phyloP scores from a whole-genome alignment of 768 basidiomycete genomes.

The Termitomyces eurrhizus region DNA sequence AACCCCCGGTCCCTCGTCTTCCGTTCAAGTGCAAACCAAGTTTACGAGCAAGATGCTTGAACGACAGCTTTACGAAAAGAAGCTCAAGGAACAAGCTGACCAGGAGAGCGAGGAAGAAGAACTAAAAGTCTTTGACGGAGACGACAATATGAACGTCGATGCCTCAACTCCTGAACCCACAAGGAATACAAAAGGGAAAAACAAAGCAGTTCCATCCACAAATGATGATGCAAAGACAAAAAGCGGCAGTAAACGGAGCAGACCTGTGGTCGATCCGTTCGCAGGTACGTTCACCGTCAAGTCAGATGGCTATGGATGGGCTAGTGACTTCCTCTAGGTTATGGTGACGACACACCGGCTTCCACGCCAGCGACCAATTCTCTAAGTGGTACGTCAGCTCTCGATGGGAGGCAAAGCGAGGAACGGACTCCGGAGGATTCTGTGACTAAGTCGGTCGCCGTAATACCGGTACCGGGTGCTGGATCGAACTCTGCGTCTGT shows the following conservation, averaged over 20 bases:
- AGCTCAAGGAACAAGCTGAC: constrained; percentile 48
- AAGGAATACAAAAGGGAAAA: constrained; percentile 36
- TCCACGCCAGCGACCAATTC: background rate
- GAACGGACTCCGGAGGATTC: constrained; percentile 10
- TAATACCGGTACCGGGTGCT: constrained; percentile 8
- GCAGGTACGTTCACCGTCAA: constrained; percentile 39
- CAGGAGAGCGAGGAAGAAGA: constrained; percentile 38
- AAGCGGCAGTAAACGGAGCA: constrained; percentile 39
- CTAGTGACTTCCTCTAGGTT: constrained; percentile 23
- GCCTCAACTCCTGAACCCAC: constrained; percentile 8
- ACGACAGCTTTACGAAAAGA: constrained; percentile 58
- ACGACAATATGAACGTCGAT: constrained; percentile 17
- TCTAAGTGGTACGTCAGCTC: constrained; percentile 1
- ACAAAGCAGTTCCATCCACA: constrained; percentile 14
- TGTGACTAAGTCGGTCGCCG: constrained; percentile 7
- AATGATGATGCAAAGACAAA: constrained; percentile 8
- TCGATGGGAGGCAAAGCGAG: constrained; percentile 11
- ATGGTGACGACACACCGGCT: constrained; percentile 26
- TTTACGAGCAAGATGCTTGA: constrained; percentile 74
- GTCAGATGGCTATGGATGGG: background rate
- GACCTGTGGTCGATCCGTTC: constrained; percentile 60
- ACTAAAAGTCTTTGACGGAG: constrained; percentile 34
- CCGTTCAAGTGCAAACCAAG: constrained; percentile 43
- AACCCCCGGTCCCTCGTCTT: constrained; percentile 23
- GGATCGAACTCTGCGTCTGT: constrained; percentile 5